phyloP scores from a whole-genome alignment of 345 rosid genomes.

The Linum lewisii region DNA sequence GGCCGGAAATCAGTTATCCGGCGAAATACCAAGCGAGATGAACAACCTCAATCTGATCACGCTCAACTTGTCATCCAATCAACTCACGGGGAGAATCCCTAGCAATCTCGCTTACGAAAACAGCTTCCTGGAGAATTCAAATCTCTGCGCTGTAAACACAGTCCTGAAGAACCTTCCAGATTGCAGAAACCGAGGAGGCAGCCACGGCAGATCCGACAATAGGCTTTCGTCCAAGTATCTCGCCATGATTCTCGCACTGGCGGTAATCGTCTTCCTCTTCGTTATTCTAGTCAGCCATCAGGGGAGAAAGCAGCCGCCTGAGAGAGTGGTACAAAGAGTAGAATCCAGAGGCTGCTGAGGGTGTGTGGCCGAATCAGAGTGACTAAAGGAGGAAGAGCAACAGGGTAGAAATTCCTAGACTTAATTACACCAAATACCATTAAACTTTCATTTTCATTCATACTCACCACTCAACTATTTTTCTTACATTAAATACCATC shows the following conservation, averaged over 20 bases:
- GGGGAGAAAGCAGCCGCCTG: too few relatives aligned
- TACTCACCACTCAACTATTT: too few relatives aligned
- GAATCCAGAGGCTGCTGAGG: too few relatives aligned
- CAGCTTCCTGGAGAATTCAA: slow-evolving; percentile 60
- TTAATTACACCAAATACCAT: too few relatives aligned
- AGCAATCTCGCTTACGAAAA: slow-evolving; percentile 49
- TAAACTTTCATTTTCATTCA: too few relatives aligned
- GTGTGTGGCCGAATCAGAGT: too few relatives aligned
- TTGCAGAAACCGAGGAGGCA: slow-evolving; percentile 28
- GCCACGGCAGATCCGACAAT: slow-evolving; percentile 11
- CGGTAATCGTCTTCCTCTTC: slow-evolving; percentile 21
- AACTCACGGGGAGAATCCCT: slow-evolving; percentile 56
- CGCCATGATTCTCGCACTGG: slow-evolving; percentile 35
- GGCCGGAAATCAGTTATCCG: slow-evolving; percentile 58
- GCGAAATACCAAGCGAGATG: slow-evolving; percentile 51
- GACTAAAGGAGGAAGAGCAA: too few relatives aligned
- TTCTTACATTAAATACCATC: too few relatives aligned
- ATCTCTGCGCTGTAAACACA: slow-evolving; percentile 48
- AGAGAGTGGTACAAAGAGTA: too few relatives aligned
- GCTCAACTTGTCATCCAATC: slow-evolving; percentile 63
- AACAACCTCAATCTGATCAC: slow-evolving; percentile 33
- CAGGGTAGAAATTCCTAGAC: too few relatives aligned
- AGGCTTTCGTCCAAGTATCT: slow-evolving; percentile 37
- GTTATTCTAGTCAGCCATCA: slow-evolving; percentile 21
- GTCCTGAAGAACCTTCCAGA: slow-evolving; percentile 41